These are phyloP conservation scores for Heterobasidion irregulare DNA, from an alignment of 1,284 basidiomycete species.

Conservation along the genomic window DNA sequence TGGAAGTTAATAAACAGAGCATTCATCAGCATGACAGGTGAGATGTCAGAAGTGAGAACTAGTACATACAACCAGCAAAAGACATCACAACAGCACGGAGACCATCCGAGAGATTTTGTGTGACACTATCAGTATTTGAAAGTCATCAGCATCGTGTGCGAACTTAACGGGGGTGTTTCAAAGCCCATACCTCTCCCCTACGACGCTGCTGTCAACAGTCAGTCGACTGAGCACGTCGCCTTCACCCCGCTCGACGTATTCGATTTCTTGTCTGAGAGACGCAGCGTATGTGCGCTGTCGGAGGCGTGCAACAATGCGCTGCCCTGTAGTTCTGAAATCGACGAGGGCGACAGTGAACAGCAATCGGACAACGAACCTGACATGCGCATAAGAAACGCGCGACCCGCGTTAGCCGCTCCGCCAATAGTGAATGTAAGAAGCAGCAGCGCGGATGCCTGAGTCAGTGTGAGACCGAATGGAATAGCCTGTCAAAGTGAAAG, in stretches of 20 bases:
- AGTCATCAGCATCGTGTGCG: conserved; percentile 1
- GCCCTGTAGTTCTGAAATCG: conserved; percentile 40
- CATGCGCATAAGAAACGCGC: conserved; percentile 86
- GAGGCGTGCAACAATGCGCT: conserved; percentile 87
- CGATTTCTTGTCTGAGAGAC: conserved; percentile 83
- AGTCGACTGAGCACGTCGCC: conserved; percentile 92
- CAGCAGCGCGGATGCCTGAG: conserved; percentile 73
- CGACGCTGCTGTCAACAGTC: conserved; percentile 88
- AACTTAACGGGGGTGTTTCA: not conserved
- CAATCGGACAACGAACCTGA: conserved; percentile 36
- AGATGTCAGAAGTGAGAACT: not conserved
- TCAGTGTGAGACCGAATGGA: conserved; percentile 69
- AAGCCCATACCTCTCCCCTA: conserved; percentile 78
- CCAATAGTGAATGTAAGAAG: conserved; percentile 82
- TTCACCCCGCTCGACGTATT: conserved; percentile 88
- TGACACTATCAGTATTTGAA: conserved; percentile 46
- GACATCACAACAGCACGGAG: conserved; percentile 84
- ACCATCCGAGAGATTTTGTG: conserved; percentile 89
- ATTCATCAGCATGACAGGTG: not conserved
- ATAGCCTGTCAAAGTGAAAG: conserved; percentile 44
- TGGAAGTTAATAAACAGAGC: not conserved
- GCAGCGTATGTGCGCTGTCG: conserved; percentile 80
- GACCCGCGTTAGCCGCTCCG: conserved; percentile 81
- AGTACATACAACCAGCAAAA: conserved; percentile 63
- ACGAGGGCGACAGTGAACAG: not conserved